A percentile compares a stretch with the other conserved stretches of the same genome.
Conservation (phyloP, 1,139 yeast species). For the Yamadazyma oceani region DNA sequence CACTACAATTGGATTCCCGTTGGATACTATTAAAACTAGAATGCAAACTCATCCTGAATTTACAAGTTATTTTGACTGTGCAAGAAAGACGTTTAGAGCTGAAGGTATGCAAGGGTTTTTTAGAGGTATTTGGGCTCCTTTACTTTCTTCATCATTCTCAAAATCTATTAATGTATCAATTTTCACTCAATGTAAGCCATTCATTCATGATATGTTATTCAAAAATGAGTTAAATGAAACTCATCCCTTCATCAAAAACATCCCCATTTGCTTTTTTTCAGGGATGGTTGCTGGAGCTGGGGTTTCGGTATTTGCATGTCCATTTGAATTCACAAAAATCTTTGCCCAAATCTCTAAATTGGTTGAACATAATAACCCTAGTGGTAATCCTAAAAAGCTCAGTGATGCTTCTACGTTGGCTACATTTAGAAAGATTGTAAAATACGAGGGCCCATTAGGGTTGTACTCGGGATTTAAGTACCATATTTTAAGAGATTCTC, state of each 20-base stretch:
- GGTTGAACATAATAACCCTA: conserved; percentile 27
- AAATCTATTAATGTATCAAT: conserved; percentile 67
- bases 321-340: conserved; percentile 81
- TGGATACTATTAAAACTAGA: conserved; percentile 81
- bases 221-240: conserved; percentile 12
- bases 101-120: conserved; percentile 77
- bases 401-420: conserved; percentile 26
- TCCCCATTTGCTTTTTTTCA: conserved; percentile 66
- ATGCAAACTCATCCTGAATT: conserved; percentile 75
- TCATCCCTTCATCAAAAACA: conserved; percentile 49
- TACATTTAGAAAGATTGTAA: conserved; percentile 52
- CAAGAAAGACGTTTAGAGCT: conserved; percentile 49
- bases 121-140: conserved; percentile 74
- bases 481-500: conserved; percentile 65
- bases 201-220: conserved; percentile 33
- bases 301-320: conserved; percentile 72
- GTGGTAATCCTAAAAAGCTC: conserved; percentile 1
- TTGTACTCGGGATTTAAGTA: conserved; percentile 72
- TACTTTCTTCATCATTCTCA: conserved; percentile 63
- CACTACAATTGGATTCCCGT: conserved; percentile 76
- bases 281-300: conserved; percentile 69
- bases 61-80: conserved; percentile 58
- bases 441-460: conserved; percentile 59
- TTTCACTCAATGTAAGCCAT: conserved; percentile 60
- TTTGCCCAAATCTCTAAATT: conserved; percentile 70